Percentiles rank a stretch among this genome's conserved stretches.
phyloP scores from a whole-genome alignment of 2,329 filamentous ascomycete genomes.

The Fusarium domesticum region DNA sequence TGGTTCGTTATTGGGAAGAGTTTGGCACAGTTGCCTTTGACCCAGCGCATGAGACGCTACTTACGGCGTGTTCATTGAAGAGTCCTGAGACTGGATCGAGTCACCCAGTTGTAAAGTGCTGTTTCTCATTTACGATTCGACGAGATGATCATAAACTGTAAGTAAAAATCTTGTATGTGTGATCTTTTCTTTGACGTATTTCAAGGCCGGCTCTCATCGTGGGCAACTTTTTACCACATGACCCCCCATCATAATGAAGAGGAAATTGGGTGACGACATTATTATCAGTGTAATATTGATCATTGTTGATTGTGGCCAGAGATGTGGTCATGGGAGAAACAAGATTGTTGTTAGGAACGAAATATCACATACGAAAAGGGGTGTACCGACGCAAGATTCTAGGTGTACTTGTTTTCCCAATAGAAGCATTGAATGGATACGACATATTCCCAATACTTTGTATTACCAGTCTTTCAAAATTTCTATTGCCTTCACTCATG shows the following conservation, averaged over 20 bases:
- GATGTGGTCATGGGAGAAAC: neutral
- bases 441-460: too few relatives aligned
- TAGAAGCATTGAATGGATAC: too few relatives aligned
- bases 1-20: conserved; percentile 98
- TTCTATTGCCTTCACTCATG: too few relatives aligned
- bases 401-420: too few relatives aligned
- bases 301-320: neutral
- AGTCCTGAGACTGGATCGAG: conserved; percentile 68
- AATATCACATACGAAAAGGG: too few relatives aligned
- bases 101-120: conserved; percentile 79
- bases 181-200: neutral
- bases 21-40: conserved; percentile 98
- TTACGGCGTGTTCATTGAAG: conserved; percentile 90
- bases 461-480: too few relatives aligned
- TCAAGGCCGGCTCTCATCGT: conserved; percentile 86
- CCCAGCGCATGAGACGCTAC: conserved; percentile 84
- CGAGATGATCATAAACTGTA: conserved; percentile 96
- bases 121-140: conserved; percentile 95
- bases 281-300: neutral
- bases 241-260: conserved; percentile 44
- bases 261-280: neutral
- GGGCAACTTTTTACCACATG: conserved; percentile 91
- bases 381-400: too few relatives aligned
- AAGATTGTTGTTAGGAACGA: too few relatives aligned
- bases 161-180: conserved; percentile 38